phyloP scores from a whole-genome alignment of 78 protist genomes.

The Blattamonas nauphoetae region DNA sequence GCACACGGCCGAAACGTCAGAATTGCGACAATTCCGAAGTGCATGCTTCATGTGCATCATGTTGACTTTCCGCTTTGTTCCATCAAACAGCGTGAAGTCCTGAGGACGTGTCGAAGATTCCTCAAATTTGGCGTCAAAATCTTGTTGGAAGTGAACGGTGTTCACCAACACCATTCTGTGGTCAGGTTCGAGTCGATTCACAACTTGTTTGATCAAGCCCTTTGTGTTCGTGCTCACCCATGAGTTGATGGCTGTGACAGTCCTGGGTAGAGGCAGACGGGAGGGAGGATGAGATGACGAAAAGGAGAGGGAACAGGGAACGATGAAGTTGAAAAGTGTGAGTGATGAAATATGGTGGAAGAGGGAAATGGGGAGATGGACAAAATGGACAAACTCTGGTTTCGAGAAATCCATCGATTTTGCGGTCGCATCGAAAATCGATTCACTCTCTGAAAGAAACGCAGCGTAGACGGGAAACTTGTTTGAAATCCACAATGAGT shows the following conservation, averaged over 20 bases:
- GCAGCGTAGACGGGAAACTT: no score
- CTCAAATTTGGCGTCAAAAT: not conserved
- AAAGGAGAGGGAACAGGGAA: no score
- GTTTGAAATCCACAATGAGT: no score
- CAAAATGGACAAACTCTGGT: no score
- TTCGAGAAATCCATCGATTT: no score
- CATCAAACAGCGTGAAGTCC: not conserved
- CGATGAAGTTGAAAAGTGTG: no score
- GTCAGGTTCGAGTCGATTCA: not conserved
- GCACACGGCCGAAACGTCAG: not conserved
- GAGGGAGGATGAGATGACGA: no score
- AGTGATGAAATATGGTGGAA: no score
- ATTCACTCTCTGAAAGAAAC: no score
- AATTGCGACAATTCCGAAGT: not conserved
- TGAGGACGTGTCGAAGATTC: not conserved
- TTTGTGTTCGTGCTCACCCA: not conserved
- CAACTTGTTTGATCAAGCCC: not conserved
- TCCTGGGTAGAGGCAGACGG: no score
- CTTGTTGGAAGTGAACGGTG: not conserved
- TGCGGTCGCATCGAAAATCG: no score
- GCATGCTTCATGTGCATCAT: not conserved
- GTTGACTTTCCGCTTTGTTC: not conserved
- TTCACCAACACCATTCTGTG: not conserved
- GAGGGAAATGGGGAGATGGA: no score
- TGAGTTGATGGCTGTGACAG: not conserved